phyloP scores from a whole-genome alignment of 2,329 filamentous ascomycete species.

The Domatiomyces globalis region DNA sequence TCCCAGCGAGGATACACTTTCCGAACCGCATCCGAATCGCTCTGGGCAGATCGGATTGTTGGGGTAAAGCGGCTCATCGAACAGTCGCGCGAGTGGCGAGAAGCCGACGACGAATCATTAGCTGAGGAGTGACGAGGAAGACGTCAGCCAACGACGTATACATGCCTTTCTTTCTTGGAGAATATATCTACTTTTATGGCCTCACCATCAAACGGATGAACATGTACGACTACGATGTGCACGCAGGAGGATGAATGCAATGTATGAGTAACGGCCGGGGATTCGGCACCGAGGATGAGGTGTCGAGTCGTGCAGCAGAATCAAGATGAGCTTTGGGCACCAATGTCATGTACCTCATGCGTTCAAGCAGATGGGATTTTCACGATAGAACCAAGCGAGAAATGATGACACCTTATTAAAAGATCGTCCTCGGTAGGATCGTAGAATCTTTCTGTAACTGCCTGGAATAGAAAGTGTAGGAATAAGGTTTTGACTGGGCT shows the following conservation, averaged over 20 bases:
- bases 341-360: not conserved
- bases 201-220: too few species aligned
- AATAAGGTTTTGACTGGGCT: not conserved
- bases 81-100: conserved; percentile 79
- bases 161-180: not conserved
- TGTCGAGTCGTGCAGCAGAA: not conserved
- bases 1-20: conserved; percentile 90
- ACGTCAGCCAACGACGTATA: not conserved
- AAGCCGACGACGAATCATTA: conserved; percentile 54
- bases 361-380: not conserved
- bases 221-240: too few species aligned
- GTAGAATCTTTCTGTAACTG: too few species aligned
- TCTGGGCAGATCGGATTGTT: conserved; percentile 72
- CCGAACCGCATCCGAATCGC: conserved; percentile 71
- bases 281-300: too few species aligned
- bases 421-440: too few species aligned
- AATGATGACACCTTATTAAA: not conserved
- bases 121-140: conserved; percentile 14
- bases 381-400: not conserved
- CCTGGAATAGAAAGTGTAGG: not conserved
- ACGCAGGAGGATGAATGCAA: not conserved
- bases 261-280: not conserved
- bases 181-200: too few species aligned
- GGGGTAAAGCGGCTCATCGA: conserved; percentile 74
- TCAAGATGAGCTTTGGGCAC: not conserved